Conservation (phyloP, 352 stramenopile genomes). For the Aphanomyces invadans region DNA sequence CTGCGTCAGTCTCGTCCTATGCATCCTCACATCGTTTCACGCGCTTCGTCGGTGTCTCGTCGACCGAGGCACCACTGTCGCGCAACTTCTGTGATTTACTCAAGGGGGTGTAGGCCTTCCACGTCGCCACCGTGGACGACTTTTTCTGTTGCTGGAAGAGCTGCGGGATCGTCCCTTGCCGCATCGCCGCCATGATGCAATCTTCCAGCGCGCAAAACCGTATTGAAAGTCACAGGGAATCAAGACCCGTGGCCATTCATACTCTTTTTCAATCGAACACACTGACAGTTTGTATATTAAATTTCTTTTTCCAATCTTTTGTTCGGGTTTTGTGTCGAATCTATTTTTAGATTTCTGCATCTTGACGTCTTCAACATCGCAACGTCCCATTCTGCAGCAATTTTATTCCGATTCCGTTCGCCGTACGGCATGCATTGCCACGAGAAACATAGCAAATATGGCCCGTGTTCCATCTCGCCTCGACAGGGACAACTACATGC, state of each 20-base stretch:
- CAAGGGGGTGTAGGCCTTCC: background rate
- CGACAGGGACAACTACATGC: no score
- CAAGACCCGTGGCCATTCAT: background rate
- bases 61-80: background rate
- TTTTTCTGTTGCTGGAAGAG: constrained; percentile 16
- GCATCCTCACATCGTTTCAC: background rate
- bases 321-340: no score
- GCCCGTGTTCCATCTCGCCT: no score
- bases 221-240: background rate
- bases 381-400: no score
- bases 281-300: background rate
- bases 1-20: background rate
- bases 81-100: background rate
- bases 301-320: background rate
- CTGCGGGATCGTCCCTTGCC: constrained; percentile 18
- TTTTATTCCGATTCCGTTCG: no score
- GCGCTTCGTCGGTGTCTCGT: constrained; percentile 8
- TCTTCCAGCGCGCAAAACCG: background rate
- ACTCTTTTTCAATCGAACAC: background rate
- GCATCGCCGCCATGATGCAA: background rate
- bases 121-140: background rate
- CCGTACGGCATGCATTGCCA: no score
- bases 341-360: no score
- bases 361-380: no score
- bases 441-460: no score